Evolutionary conservation across 2,329 filamentous ascomycete genomes (phyloP), one percentile per base, ranked within the genome.

Genomic region (Taxawa tesnikishii): DNA sequence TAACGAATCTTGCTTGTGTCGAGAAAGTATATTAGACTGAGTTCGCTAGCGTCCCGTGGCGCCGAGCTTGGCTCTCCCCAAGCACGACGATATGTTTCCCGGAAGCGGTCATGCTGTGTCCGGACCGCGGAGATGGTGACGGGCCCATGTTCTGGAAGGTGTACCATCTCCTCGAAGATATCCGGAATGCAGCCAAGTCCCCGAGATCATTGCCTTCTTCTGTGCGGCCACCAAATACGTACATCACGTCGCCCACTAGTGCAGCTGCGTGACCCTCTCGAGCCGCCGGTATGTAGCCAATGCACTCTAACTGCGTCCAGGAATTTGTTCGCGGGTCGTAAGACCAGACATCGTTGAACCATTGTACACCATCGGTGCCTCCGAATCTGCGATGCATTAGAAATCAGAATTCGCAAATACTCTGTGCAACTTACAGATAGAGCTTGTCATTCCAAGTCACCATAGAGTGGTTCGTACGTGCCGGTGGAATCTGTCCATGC

Each of bases 131-230:
- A 3, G 87, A 94, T 0, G 90, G 90, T 1, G 87, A 92, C 3
- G 87, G 87, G 0, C 90, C 90, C 90, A 98, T 98, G 51, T 98
- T 98, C 51, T 98, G 90, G 59, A 98, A 98, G 21, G 90, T 98
- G 55, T 96, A 98, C 90, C 90, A 98, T 38, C 90, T 75, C 42
- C 83, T 77, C 8, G 85, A 85, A 1, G 79, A 75, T 45, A 83
- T 83, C 30, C 76, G 69, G 56, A 83, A 83, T 7, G 90, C 90
- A 3, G 90, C 88, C 26, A 98, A 67, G 55, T 98, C 90, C 19
- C 88, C 90, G 4, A 98, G 64, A 53, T 98, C 90, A 16, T 78
- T 74, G 1, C 90, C 90, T 45, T 96, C 87, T 50, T 94, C 84
- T 0, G 85, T 94, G 38, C 90, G 80, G 27, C 90, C 90, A 45